Conservation (phyloP, 805 yeast genomes). For the Danielozyma ontarioensis region DNA sequence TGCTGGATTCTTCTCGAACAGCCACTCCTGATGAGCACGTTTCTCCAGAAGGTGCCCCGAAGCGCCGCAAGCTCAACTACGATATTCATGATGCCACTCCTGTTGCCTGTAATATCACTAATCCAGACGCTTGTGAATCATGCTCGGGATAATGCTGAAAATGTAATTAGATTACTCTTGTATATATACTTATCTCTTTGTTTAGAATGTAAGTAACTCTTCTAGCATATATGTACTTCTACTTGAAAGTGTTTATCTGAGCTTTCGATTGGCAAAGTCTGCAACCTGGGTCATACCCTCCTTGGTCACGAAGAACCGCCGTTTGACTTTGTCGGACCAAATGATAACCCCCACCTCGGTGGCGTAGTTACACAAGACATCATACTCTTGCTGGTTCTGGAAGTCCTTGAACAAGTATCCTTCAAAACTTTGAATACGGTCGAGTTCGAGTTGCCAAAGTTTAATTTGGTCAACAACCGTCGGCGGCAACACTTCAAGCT, state of each 20-base stretch:
- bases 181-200: neutral
- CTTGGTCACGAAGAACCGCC: slow-evolving; percentile 77
- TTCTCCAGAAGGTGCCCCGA: neutral
- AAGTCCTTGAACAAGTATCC: slow-evolving; percentile 91
- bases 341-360: slow-evolving; percentile 84
- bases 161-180: neutral
- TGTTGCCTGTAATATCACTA: slow-evolving; percentile 24
- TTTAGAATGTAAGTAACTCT: neutral
- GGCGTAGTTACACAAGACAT: slow-evolving; percentile 68
- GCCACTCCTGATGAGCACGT: neutral
- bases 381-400: slow-evolving; percentile 70
- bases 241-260: slow-evolving; percentile 6
- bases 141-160: slow-evolving; percentile 18
- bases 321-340: slow-evolving; percentile 74
- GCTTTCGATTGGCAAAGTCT: slow-evolving; percentile 75
- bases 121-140: slow-evolving; percentile 16
- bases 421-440: slow-evolving; percentile 78
- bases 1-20: neutral
- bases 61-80: slow-evolving; percentile 4
- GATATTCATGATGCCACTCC: slow-evolving; percentile 33
- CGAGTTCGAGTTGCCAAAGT: slow-evolving; percentile 94
- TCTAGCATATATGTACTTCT: slow-evolving; percentile 3
- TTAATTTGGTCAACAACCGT: slow-evolving; percentile 95
- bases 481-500: slow-evolving; percentile 74
- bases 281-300: slow-evolving; percentile 88